Evolutionary conservation across 768 basidiomycete species (phyloP), one percentile per base, ranked within the genome.

Genomic region (Tricholoma matsutake): DNA sequence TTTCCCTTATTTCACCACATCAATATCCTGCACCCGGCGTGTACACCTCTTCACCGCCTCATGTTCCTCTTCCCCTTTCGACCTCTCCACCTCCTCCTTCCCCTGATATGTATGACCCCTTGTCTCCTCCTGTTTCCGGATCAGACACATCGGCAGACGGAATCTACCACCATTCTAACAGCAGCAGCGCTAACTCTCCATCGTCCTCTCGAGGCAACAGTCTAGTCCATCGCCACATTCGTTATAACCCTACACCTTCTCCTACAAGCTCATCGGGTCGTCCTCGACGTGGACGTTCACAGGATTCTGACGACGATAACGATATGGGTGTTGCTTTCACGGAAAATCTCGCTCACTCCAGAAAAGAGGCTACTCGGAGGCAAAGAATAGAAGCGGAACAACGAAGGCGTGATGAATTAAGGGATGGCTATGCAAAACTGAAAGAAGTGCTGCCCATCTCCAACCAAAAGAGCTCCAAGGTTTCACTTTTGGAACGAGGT

Each of bases 381-480:
- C 91, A 93, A 74, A 81, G 92, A 57, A 93, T 94, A 59, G 91
- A 94, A 76, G 92, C 91, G n/a, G 91, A 94, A 73, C 91, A 95
- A 78, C 81, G 92, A 49, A 81, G 94, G 60, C 82, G 94, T 64
- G 92, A 94, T 73, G 94, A 95, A 75, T 81, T 95, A 62, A 83
- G 94, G 62, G 93, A 96, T 69, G 93, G 92, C 28, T 96, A 95
- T 75, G 88, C 89, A 35, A 87, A 89, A 69, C 79, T 96, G 73
- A 93, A 92, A 75, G 92, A 94, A 63, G 89, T 91, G 25, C 79
- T 96, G 6, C 94, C 94, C 2, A 82, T 88, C 57, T 91, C 89
- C 11, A 94, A 92, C 74, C 92, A 94, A 80, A 92, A 94, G 78
- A 88, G 89, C 72, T 93, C 91, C 78, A 96, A 96, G 72, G 91